phyloP scores from a whole-genome alignment of 1,284 basidiomycete species.

The Ceratobasidium sp. region DNA sequence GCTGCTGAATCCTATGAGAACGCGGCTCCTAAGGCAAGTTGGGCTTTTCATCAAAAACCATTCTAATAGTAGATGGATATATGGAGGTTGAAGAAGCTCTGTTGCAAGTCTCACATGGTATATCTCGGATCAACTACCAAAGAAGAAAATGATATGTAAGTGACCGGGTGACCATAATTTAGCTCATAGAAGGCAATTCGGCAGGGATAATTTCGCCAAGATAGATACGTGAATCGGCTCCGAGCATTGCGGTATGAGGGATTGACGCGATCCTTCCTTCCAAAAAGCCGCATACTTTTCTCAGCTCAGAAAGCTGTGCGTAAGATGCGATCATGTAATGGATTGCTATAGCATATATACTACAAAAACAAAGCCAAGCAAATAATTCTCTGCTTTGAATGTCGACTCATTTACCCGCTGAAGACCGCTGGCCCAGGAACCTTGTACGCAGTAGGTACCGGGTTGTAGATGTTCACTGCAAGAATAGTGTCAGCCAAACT shows the following conservation, averaged over 20 bases:
- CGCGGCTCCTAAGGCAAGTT: not conserved
- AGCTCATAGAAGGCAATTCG: not conserved
- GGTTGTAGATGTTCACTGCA: constrained; percentile 31
- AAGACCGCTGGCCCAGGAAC: constrained; percentile 35
- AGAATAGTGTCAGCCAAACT: not conserved
- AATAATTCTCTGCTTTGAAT: not conserved
- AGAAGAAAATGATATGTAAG: not conserved
- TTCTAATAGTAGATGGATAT: not conserved
- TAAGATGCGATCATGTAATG: too few relatives aligned
- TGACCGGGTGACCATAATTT: not conserved
- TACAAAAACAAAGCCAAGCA: not conserved
- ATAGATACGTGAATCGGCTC: not conserved
- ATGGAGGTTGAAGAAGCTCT: not conserved
- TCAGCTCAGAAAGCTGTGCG: not conserved
- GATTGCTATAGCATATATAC: too few relatives aligned
- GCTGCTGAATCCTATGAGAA: not conserved
- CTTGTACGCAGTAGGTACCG: constrained; percentile 31
- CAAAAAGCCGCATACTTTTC: not conserved
- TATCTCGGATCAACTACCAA: constrained; percentile 5
- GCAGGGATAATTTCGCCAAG: not conserved
- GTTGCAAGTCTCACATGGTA: not conserved
- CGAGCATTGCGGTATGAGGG: not conserved
- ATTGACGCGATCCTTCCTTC: not conserved
- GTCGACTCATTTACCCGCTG: constrained; percentile 4
- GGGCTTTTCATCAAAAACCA: not conserved